A percentile compares a stretch with the other conserved stretches of the same genome.
Conservation (phyloP, 2,329 filamentous ascomycete species). For the Sporothrix humicola region DNA sequence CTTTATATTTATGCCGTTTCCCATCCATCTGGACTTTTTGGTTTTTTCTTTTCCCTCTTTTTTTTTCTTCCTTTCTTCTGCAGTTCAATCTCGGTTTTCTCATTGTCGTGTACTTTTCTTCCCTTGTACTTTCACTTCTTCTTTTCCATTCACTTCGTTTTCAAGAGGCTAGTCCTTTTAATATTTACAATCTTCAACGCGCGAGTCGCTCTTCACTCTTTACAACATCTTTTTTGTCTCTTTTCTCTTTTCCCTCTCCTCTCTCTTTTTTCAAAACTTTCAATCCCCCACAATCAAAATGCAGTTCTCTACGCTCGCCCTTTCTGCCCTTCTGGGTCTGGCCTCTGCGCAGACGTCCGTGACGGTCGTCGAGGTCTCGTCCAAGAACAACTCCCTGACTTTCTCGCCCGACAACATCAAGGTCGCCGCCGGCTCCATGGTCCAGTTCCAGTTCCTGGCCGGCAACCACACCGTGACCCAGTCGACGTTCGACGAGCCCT, state of each 20-base stretch:
- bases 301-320: constrained; percentile 56
- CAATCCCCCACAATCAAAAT: constrained; percentile 51
- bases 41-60: constrained; percentile 40
- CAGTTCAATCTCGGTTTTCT: constrained; percentile 38
- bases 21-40: constrained; percentile 35
- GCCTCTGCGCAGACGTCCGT: constrained; percentile 55
- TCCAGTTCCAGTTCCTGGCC: constrained; percentile 70
- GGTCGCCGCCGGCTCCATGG: constrained; percentile 66
- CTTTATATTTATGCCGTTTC: constrained; percentile 34
- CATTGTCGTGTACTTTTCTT: constrained; percentile 40
- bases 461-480: constrained; percentile 81
- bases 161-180: constrained; percentile 55
- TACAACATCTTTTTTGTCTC: constrained; percentile 38
- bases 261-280: constrained; percentile 35
- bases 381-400: constrained; percentile 58
- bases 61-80: constrained; percentile 37
- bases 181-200: constrained; percentile 43
- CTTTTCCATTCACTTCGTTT: constrained; percentile 42
- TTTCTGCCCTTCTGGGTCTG: constrained; percentile 55
- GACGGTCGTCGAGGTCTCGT: constrained; percentile 61
- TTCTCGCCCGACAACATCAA: constrained; percentile 71
- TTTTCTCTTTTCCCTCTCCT: constrained; percentile 33
- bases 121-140: constrained; percentile 35
- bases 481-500: constrained; percentile 63
- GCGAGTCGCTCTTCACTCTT: constrained; percentile 52